Conservation (phyloP, 2,329 filamentous ascomycete species). For the Ophiostoma quercus region DNA sequence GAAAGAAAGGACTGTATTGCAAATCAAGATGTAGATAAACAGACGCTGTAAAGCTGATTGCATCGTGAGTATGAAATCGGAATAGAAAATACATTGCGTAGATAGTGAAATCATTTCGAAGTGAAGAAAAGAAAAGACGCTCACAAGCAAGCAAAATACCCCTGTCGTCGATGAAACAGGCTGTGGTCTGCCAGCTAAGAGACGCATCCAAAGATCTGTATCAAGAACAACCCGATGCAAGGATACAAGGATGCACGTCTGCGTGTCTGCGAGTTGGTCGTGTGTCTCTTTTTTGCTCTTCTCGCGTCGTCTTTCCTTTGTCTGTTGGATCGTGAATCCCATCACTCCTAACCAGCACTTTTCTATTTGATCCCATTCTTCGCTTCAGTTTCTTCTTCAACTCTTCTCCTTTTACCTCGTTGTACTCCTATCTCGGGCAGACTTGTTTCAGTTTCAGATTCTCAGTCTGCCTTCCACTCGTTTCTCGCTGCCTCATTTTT, state of each 20-base stretch:
- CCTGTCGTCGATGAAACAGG: constrained; percentile 6
- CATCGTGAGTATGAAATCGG: not conserved
- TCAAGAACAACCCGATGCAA: not conserved
- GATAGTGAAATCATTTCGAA: not conserved
- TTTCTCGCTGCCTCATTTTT: not conserved
- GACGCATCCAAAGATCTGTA: not conserved
- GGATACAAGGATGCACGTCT: not conserved
- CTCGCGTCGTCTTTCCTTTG: not conserved
- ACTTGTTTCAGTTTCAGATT: constrained; percentile 6
- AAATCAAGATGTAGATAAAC: not conserved
- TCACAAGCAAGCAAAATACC: not conserved
- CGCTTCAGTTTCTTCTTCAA: too few species aligned
- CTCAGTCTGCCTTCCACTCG: not conserved
- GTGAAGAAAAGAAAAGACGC: not conserved
- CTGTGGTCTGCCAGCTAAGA: not conserved
- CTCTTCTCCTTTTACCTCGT: not conserved
- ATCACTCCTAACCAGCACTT: not conserved
- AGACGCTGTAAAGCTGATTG: not conserved
- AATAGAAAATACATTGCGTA: not conserved
- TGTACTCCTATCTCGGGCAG: not conserved
- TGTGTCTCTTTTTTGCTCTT: not conserved
- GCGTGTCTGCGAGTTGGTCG: not conserved
- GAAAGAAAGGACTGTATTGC: not conserved
- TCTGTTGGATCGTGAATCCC: not conserved
- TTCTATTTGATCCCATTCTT: not conserved